These are phyloP conservation scores for Pogostemon cablin DNA, from an alignment of 257 asterid genomes.

Conservation along the genomic window DNA sequence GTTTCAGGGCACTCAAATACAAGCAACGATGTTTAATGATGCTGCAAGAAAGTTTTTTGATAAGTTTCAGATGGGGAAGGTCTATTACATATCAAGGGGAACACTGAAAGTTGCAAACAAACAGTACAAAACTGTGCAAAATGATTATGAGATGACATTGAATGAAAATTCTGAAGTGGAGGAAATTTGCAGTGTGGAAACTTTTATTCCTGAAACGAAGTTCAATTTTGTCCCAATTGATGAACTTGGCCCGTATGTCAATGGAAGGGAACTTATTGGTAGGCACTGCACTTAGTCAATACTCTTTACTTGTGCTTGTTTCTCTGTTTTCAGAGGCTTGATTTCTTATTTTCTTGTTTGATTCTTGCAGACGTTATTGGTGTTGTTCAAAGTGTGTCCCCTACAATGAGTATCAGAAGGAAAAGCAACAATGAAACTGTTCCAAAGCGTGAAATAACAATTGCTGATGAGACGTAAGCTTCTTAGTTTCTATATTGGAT, in stretches of 20 bases:
- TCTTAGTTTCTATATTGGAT: not conserved
- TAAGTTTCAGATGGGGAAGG: slow-evolving; percentile 87
- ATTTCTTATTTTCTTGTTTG: slow-evolving; percentile 20
- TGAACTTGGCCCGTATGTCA: slow-evolving; percentile 86
- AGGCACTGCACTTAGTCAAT: slow-evolving; percentile 15
- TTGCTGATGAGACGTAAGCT: slow-evolving; percentile 88
- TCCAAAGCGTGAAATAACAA: slow-evolving; percentile 89
- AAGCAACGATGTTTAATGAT: slow-evolving; percentile 96
- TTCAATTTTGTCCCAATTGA: slow-evolving; percentile 82
- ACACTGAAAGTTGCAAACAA: slow-evolving; percentile 79
- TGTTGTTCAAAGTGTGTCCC: slow-evolving; percentile 79
- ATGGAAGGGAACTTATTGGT: slow-evolving; percentile 91
- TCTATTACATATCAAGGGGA: slow-evolving; percentile 91
- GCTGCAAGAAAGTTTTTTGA: slow-evolving; percentile 92
- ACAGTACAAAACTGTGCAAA: slow-evolving; percentile 80
- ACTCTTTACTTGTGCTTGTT: not conserved
- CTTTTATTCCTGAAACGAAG: slow-evolving; percentile 76
- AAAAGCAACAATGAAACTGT: slow-evolving; percentile 71
- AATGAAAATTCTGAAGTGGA: slow-evolving; percentile 88
- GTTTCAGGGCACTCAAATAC: slow-evolving; percentile 93
- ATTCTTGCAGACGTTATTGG: slow-evolving; percentile 78
- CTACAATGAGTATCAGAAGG: slow-evolving; percentile 82
- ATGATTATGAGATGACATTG: slow-evolving; percentile 91
- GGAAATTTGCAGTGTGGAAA: slow-evolving; percentile 61
- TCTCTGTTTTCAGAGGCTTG: slow-evolving; percentile 11